Base-by-base conservation (phyloP, 805 yeast genomes). In the Wickerhamiella hasegawae region DNA sequence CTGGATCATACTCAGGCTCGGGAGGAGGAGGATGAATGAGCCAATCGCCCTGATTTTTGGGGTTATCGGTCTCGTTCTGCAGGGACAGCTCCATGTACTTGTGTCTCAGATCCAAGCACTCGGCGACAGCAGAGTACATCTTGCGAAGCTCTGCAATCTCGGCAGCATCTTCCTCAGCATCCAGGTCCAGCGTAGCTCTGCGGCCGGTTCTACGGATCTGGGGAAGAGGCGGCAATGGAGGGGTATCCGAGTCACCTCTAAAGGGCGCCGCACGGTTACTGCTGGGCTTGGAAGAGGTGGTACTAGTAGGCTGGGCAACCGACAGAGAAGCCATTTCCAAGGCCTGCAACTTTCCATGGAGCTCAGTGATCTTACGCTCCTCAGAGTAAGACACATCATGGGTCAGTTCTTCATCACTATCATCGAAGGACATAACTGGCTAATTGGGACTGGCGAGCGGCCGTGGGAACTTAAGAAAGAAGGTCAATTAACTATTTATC, bases 21-120 rank as follows among this genome's bases (percentile, higher is more conserved):
- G 98, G 98, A 1, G 97, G 96, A 9, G 76, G 72, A 0, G 99
- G 99, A 52, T 85, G 87, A 33, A 90, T 74, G 12, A 52, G 52
- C 97, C 97, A 90, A 27, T 54, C 58, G 8, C 62, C 62, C 18
- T 47, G 51, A 56, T 92, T 87, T 52, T 87, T 84, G 2, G 98
- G 98, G 55, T 90, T 90, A 46, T 74, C 78, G 25, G 58, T 52
- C 31, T 76, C 78, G 37, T 71, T 62, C 59, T 90, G 99, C 35
- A 71, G 45, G 1, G 96, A 83, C 9, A 70, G 45, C 2, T 57
- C 48, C 56, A 79, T 77, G 54, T 87, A 90, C 50, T 75, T 78
- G 45, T 69, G 73, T 53, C 99, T 73, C 42, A 81, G 51, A 10
- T 69, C 72, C 40, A 87, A 65, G 51, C 95, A 80, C 25, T 48